A percentile compares a stretch with the other conserved stretches of the same genome.
These are phyloP conservation scores for Haplographium delicatum DNA, from an alignment of 495 filamentous ascomycete species.

Conservation along the genomic window DNA sequence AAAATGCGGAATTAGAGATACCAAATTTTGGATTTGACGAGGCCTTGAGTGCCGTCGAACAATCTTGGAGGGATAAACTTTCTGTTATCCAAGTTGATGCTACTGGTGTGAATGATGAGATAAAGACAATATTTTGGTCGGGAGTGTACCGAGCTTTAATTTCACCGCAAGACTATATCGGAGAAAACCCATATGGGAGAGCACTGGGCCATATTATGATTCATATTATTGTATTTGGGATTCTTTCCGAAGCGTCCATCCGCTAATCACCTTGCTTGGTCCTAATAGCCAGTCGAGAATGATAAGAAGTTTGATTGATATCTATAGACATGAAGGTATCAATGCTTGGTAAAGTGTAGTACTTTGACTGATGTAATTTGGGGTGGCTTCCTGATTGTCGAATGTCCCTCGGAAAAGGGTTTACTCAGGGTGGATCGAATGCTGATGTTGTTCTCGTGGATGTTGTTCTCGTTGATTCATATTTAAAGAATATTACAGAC, in stretches of 20 bases:
- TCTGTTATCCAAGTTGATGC: conserved; percentile 51
- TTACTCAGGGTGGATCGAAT: conserved; percentile 73
- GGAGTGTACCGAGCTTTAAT: conserved; percentile 66
- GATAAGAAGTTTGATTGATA: conserved; percentile 66
- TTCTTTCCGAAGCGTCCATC: too few relatives aligned
- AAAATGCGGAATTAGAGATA: conserved; percentile 62
- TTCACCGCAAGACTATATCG: conserved; percentile 72
- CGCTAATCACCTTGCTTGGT: conserved; percentile 33
- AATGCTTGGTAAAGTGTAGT: too few relatives aligned
- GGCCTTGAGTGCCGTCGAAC: conserved; percentile 44
- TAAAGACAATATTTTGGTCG: conserved; percentile 61
- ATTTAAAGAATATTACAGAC: conserved; percentile 53
- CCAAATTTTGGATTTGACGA: conserved; percentile 57
- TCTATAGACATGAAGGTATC: conserved; percentile 41
- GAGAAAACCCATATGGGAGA: conserved; percentile 72
- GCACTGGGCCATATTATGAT: conserved; percentile 70
- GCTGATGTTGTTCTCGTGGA: conserved; percentile 61
- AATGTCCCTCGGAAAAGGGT: conserved; percentile 60
- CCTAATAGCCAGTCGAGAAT: conserved; percentile 58
- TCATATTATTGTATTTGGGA: conserved; percentile 67
- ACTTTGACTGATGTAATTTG: too few relatives aligned
- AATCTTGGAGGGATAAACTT: conserved; percentile 59
- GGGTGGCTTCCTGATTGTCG: conserved; percentile 23
- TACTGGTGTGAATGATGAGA: conserved; percentile 45
- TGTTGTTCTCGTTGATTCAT: conserved; percentile 46